Evolutionary conservation across 176 grass and related monocot species (phyloP).

Genomic region (Avena eriantha): DNA sequence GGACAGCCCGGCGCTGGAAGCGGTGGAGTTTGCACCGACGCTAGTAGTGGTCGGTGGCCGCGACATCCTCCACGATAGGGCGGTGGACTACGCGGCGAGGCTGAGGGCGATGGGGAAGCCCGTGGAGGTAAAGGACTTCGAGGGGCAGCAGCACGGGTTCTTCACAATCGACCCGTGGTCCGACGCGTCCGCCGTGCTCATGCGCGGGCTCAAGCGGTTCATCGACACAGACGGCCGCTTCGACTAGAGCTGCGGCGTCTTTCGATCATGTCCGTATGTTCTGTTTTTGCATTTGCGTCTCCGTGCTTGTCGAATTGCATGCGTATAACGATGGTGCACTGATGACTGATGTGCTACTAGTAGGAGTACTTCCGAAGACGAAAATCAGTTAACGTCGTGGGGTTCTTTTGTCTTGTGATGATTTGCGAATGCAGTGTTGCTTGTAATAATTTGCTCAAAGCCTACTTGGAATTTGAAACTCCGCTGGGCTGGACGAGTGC

Average conservation of each 20-base stretch:
- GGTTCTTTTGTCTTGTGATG: not conserved
- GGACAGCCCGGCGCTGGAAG: slow-evolving; percentile 53
- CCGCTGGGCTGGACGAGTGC: not conserved
- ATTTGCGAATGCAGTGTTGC: no score
- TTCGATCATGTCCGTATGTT: not conserved
- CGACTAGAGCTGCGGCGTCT: slow-evolving; percentile 1
- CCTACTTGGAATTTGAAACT: not conserved
- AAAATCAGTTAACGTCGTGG: not conserved
- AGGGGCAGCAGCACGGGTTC: slow-evolving; percentile 89
- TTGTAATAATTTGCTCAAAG: not conserved
- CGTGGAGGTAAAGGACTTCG: slow-evolving; percentile 68
- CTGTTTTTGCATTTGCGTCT: not conserved
- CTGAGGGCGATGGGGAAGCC: slow-evolving; percentile 71
- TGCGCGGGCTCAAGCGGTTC: slow-evolving; percentile 69
- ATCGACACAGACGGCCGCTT: slow-evolving; percentile 46
- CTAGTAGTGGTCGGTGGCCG: slow-evolving; percentile 68
- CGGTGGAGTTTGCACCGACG: slow-evolving; percentile 61
- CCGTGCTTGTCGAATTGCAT: not conserved
- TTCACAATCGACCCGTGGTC: slow-evolving; percentile 82
- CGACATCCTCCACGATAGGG: slow-evolving; percentile 81
- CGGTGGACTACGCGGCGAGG: slow-evolving; percentile 66
- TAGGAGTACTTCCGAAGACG: not conserved
- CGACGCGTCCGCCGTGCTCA: slow-evolving; percentile 64
- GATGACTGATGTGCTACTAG: not conserved
- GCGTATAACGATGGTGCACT: not conserved